Conservation (phyloP, 371 early-diverging fungal species). For the Mucor velutinosus region DNA sequence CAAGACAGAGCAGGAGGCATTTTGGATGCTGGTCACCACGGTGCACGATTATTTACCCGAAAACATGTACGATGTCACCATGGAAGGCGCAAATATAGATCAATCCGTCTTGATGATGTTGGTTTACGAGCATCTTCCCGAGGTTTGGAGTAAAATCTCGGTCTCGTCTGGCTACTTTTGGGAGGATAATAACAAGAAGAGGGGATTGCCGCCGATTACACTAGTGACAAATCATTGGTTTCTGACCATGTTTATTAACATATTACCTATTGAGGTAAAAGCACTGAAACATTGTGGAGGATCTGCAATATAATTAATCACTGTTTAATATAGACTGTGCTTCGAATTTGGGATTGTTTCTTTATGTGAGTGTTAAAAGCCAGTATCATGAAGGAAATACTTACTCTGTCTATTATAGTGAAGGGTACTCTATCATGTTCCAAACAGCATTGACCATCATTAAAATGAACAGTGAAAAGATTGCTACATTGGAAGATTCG, state of each 20-base stretch:
- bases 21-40: constrained; percentile 81
- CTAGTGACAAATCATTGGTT: constrained; percentile 87
- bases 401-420: constrained; percentile 20
- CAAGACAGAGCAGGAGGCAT: constrained; percentile 77
- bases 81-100: constrained; percentile 80
- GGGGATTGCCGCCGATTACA: constrained; percentile 68
- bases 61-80: constrained; percentile 78
- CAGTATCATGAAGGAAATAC: not conserved
- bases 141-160: constrained; percentile 54
- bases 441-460: constrained; percentile 79
- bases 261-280: constrained; percentile 69
- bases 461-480: constrained; percentile 67
- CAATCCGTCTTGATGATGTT: constrained; percentile 74
- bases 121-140: constrained; percentile 59
- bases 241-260: constrained; percentile 78
- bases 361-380: constrained; percentile 56
- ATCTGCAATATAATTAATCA: not conserved
- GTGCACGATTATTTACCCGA: constrained; percentile 76
- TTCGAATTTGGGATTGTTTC: constrained; percentile 85
- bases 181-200: constrained; percentile 48
- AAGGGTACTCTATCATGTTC: constrained; percentile 79
- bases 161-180: constrained; percentile 48
- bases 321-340: constrained; percentile 48
- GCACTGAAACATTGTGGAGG: not conserved
- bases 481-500: constrained; percentile 63